A percentile compares a stretch with the other conserved stretches of the same genome.
These are phyloP conservation scores for Pterocarpus macrocarpus DNA, from an alignment of 306 rosid species.

Conservation along the genomic window DNA sequence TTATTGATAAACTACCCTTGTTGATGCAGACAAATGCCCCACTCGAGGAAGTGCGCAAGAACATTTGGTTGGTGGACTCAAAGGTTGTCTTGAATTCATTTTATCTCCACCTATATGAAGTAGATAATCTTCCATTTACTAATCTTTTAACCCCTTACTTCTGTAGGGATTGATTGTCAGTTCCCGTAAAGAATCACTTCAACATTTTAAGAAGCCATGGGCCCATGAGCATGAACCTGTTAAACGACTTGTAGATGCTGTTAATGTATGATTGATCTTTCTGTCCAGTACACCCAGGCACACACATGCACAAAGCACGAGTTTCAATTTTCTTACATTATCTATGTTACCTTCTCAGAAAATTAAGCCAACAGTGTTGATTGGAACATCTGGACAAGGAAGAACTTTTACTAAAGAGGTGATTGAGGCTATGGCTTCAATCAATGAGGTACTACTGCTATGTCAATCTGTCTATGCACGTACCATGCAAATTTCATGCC, in stretches of 20 bases:
- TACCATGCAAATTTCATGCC: slow-evolving; percentile 21
- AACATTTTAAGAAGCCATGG: slow-evolving; percentile 98
- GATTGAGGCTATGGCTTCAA: slow-evolving; percentile 82
- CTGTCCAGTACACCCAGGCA: slow-evolving; percentile 18
- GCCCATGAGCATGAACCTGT: slow-evolving; percentile 92
- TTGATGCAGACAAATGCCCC: slow-evolving; percentile 86
- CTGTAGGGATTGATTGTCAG: slow-evolving; percentile 83
- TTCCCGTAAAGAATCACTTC: slow-evolving; percentile 90
- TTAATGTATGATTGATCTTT: slow-evolving; percentile 63
- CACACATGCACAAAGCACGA: not conserved
- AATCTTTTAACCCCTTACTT: slow-evolving; percentile 42
- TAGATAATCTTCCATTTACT: slow-evolving; percentile 38
- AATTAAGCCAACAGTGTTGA: slow-evolving; percentile 92
- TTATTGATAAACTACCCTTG: slow-evolving; percentile 44
- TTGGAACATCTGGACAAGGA: slow-evolving; percentile 96
- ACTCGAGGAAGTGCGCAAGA: slow-evolving; percentile 90
- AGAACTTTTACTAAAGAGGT: slow-evolving; percentile 84
- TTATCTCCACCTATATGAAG: slow-evolving; percentile 12
- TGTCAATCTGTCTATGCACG: slow-evolving; percentile 11
- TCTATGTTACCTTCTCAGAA: slow-evolving; percentile 56
- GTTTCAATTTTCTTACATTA: slow-evolving; percentile 34
- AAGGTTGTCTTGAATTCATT: slow-evolving; percentile 64
- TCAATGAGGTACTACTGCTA: slow-evolving; percentile 69
- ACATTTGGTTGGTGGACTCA: slow-evolving; percentile 94
- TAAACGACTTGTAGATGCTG: slow-evolving; percentile 69